phyloP scores from a whole-genome alignment of 2,329 filamentous ascomycete genomes.

The Penicillium sp. region DNA sequence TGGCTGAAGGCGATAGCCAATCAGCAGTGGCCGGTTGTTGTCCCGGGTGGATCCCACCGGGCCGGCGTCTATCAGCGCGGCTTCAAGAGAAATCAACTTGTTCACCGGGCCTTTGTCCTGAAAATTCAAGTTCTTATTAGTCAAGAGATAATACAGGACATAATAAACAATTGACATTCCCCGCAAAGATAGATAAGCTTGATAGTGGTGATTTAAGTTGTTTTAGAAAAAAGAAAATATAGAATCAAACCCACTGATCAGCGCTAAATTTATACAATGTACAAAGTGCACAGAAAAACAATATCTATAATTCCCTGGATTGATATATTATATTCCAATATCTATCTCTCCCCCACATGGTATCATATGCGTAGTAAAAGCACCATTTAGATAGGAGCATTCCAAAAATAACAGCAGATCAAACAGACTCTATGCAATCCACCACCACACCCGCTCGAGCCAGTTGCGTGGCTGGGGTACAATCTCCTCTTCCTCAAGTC shows the following conservation, averaged over 20 bases:
- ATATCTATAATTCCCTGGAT: neutral
- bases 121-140: neutral
- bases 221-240: neutral
- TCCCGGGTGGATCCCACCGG: constrained; percentile 19
- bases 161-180: neutral
- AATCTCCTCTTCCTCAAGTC: constrained; percentile 44
- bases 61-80: constrained; percentile 3
- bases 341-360: neutral
- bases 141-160: neutral
- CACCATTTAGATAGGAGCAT: neutral
- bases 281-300: neutral
- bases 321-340: neutral
- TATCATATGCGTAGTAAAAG: neutral
- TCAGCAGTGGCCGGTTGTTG: constrained; percentile 11
- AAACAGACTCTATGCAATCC: constrained; percentile 40
- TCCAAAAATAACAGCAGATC: neutral
- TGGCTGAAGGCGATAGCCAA: constrained; percentile 3
- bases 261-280: neutral
- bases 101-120: neutral
- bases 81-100: neutral
- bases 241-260: neutral
- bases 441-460: constrained; percentile 48
- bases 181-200: neutral
- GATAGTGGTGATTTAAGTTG: neutral
- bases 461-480: constrained; percentile 44